A percentile compares a stretch with the other conserved stretches of the same genome.
These are phyloP conservation scores for Tylopilus balloui DNA, from an alignment of 768 basidiomycete genomes.

Conservation along the genomic window DNA sequence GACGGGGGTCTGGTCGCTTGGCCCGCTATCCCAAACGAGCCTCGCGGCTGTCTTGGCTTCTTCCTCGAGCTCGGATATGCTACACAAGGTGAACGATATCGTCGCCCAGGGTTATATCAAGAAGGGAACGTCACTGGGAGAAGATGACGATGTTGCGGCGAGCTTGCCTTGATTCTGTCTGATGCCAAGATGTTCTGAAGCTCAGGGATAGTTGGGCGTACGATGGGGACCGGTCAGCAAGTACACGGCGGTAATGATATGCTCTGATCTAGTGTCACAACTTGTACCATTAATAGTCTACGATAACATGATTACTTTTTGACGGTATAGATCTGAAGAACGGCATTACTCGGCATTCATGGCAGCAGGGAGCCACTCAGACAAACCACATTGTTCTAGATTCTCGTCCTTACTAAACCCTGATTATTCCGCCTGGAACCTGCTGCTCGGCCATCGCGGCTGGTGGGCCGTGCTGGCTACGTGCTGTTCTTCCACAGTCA, in stretches of 20 bases:
- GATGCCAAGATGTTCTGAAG: background rate
- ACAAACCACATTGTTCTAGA: no score
- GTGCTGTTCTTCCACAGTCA: no score
- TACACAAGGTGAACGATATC: conserved; percentile 35
- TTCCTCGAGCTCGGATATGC: conserved; percentile 23
- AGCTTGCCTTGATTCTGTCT: background rate
- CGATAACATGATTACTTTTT: background rate
- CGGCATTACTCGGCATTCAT: no score
- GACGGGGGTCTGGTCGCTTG: conserved; percentile 10
- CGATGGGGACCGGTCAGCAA: background rate
- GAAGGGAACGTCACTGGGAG: conserved; percentile 2
- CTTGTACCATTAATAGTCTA: background rate
- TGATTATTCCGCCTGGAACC: no score
- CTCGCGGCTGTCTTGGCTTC: conserved; percentile 21
- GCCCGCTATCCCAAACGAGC: conserved; percentile 22
- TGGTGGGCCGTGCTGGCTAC: no score
- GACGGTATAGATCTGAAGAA: no score
- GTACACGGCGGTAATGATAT: background rate
- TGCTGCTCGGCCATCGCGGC: no score
- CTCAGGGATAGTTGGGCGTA: background rate
- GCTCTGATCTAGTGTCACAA: background rate
- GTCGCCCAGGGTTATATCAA: conserved; percentile 35
- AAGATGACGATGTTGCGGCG: background rate
- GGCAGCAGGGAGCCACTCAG: no score
- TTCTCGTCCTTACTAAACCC: no score